A percentile compares a stretch with the other conserved stretches of the same genome.
phyloP scores from a whole-genome alignment of 768 basidiomycete species.

The Pleurotus ostreatus region DNA sequence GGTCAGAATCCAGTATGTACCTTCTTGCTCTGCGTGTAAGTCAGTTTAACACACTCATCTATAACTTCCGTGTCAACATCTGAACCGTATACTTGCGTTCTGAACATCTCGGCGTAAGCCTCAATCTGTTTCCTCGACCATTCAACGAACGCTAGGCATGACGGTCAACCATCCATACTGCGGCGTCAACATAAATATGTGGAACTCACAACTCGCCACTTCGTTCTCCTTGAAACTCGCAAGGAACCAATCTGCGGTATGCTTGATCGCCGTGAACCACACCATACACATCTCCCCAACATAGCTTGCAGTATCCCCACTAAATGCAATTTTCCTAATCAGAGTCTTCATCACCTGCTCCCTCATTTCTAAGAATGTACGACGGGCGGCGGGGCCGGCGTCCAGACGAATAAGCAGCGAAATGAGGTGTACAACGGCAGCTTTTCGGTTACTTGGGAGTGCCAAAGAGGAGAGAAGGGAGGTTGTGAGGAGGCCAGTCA shows the following conservation, averaged over 20 bases:
- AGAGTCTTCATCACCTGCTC: conserved; percentile 69
- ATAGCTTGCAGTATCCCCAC: conserved; percentile 83
- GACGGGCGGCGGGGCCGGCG: conserved; percentile 74
- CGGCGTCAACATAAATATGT: not conserved
- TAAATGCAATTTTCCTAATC: conserved; percentile 84
- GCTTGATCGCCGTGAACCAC: conserved; percentile 91
- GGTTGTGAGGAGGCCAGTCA: conserved; percentile 64
- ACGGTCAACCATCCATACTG: not conserved
- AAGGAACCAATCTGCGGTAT: conserved; percentile 97
- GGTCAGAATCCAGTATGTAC: conserved; percentile 32
- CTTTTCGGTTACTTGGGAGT: conserved; percentile 72
- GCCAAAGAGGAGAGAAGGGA: conserved; percentile 74
- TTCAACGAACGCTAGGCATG: conserved; percentile 74
- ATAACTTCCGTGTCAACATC: conserved; percentile 69
- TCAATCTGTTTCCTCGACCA: conserved; percentile 91
- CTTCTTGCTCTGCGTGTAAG: conserved; percentile 79
- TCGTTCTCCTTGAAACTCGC: conserved; percentile 95
- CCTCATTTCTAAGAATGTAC: conserved; percentile 78
- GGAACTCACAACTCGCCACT: conserved; percentile 76
- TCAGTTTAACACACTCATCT: conserved; percentile 75
- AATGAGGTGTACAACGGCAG: conserved; percentile 66
- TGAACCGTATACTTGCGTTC: conserved; percentile 86
- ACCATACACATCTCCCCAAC: conserved; percentile 86
- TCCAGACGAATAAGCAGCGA: conserved; percentile 71
- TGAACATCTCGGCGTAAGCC: conserved; percentile 78